Conservation (phyloP, 164 flowering plant species). For the Saururus chinensis region DNA sequence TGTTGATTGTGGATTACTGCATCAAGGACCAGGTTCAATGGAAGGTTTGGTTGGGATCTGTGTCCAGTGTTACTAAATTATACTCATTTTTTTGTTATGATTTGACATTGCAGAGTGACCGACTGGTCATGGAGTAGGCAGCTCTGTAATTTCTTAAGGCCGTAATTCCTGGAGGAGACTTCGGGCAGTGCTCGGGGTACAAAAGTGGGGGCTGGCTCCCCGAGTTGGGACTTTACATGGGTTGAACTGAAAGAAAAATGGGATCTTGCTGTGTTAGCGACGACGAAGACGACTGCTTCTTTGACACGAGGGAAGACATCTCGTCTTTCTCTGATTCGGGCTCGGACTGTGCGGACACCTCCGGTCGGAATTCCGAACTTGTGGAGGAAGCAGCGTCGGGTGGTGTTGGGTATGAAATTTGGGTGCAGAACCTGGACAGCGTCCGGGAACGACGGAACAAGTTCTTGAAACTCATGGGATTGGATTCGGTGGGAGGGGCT, state of each 20-base stretch:
- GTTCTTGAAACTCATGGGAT: slow-evolving; percentile 50
- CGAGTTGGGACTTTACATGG: slow-evolving; percentile 6
- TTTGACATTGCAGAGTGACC: slow-evolving; percentile 4
- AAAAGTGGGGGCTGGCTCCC: slow-evolving; percentile 1
- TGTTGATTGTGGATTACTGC: slow-evolving; percentile 1
- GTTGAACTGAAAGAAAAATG: slow-evolving; percentile 9
- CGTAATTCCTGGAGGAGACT: background rate
- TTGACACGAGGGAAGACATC: slow-evolving; percentile 55
- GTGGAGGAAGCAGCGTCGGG: slow-evolving; percentile 1
- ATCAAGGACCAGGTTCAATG: slow-evolving; percentile 42
- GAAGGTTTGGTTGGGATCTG: slow-evolving; percentile 58
- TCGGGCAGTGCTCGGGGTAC: slow-evolving; percentile 10
- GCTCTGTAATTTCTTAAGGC: background rate
- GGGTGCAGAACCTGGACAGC: slow-evolving; percentile 43
- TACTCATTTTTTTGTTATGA: too few species aligned
- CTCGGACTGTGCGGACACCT: slow-evolving; percentile 29
- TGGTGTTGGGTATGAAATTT: slow-evolving; percentile 31
- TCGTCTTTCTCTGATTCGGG: slow-evolving; percentile 41
- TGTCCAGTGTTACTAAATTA: slow-evolving; percentile 9
- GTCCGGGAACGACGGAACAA: slow-evolving; percentile 48
- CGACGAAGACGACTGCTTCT: slow-evolving; percentile 40
- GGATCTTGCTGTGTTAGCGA: slow-evolving; percentile 21
- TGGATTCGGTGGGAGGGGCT: slow-evolving; percentile 4
- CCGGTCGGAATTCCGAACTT: slow-evolving; percentile 1
- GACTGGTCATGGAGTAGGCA: slow-evolving; percentile 1